Evolutionary conservation across 2,329 filamentous ascomycete species (phyloP), one percentile per base, ranked within the genome.

Genomic region (Diaporthe batatas): DNA sequence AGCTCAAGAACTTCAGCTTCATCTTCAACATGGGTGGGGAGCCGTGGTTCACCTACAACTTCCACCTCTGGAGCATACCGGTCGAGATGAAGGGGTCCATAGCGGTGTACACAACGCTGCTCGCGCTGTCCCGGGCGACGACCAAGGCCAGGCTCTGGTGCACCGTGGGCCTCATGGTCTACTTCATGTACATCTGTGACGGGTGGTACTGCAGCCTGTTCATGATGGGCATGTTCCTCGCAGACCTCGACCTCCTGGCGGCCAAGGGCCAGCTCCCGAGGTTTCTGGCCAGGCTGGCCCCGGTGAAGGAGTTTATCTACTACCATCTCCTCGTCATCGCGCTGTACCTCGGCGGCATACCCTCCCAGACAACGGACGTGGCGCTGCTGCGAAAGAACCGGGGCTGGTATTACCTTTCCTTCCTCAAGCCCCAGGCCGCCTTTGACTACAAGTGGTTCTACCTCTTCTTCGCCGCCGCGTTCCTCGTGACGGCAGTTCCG

Each of bases 1-100:
- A 93, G 78, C 84, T 89, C 78, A 93, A 93, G 79, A 92, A 92
- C 79, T 93, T 91, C 82, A 93, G 87, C 80, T 93, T 91, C 78
- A 79, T 92, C 51, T 93, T 90, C 81, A 87, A 88, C 54, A 84
- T 84, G 10, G 89, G 89, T 8, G 88, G 87, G 1, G 82, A 86
- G 12, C 86, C 88, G 14, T 91, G 89, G 84, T 85, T 91, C 71
- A 81, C 81, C 16, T 89, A 89, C 81, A 90, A 91, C 76, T 84
- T 84, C 36, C 91, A 92, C 75, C 78, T 88, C 3, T 92, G 90
- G 89, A 91, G 87, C 0, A 92, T 92, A 69, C 90, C 91, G 0
- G 82, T 90, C 25, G 91, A 92, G 77, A 87, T 91, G 80, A 83
- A 86, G 76, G 91, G 91, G 14, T 93, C 91, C 1, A 85, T 93